Base-by-base conservation (phyloP, 208 protist species). In the Leishmania lainsoni region DNA sequence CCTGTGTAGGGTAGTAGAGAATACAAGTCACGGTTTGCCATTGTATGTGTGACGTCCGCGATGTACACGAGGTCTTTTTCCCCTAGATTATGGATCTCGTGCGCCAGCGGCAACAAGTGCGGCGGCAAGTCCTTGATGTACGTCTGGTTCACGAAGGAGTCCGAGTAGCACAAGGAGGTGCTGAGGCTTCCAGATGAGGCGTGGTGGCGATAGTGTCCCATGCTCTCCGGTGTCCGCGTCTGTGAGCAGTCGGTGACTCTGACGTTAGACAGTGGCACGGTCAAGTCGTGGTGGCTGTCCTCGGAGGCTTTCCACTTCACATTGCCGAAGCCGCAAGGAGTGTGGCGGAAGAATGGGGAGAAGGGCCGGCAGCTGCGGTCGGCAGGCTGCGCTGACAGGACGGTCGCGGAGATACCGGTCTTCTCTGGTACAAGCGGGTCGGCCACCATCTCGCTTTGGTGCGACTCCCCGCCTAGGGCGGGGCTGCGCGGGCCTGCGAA, bases 1-100 rank as follows among this genome's bases (percentile, higher is more conserved):
- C 91, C 93, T 16, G 87, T 91, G 88, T 95, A 95, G 9, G 90
- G 89, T 14, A 95, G 80, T 26, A 93, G 82, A 20, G 93, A 95
- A 82, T 96, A 95, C 10, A 96, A 85, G 58, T 92, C 90, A 5
- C 87, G 81, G 51, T 78, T 90, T 39, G 90, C 93, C 65, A 87
- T 84, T n/a, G 83, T 72, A 48, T 93, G 83, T 14, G 91, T 85
- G 10, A 94, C 68, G 16, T 89, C 81, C 3, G 90, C 87, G 61
- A 93, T 92, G 77, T 86, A 84, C 14, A 91, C 84, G 49, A 94
- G 78, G 75, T 94, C 87, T 3, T 81, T 69, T 35, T 90, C 84
- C 71, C 87, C 84, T n/a, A 94, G 84, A 42, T 80, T 66, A 59
- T 89, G 81, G 42, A 94, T 92, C 72, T 90, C 75, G 65, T 87